phyloP scores from a whole-genome alignment of 768 basidiomycete species.

The Hericium alpestre region DNA sequence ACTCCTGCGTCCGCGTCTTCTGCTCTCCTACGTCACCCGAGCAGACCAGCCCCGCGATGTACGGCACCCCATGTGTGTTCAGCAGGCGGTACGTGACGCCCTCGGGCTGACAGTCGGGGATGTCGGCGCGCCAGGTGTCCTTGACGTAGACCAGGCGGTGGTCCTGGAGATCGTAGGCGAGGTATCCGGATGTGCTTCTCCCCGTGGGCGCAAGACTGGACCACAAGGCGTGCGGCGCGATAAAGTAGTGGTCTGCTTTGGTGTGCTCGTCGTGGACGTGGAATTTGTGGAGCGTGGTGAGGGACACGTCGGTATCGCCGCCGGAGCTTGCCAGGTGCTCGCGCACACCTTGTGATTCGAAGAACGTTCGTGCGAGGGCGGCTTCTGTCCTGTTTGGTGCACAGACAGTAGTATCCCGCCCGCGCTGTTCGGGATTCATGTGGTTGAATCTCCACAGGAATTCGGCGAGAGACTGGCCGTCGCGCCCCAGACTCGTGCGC shows the following conservation, averaged over 20 bases:
- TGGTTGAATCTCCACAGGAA: not conserved
- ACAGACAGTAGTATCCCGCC: not conserved
- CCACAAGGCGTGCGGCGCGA: not conserved
- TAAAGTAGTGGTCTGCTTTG: not conserved
- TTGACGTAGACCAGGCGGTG: not conserved
- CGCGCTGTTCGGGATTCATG: not conserved
- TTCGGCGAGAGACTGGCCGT: not conserved
- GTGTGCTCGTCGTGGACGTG: not conserved
- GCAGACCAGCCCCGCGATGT: not conserved
- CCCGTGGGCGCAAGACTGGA: not conserved
- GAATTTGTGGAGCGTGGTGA: not conserved
- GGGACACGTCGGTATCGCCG: too few relatives aligned
- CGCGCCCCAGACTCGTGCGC: not conserved
- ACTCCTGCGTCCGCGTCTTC: not conserved
- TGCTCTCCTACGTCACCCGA: not conserved
- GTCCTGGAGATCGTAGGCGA: not conserved
- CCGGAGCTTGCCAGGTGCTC: too few relatives aligned
- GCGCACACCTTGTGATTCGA: not conserved
- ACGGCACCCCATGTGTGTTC: not conserved
- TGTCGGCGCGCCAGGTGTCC: not conserved
- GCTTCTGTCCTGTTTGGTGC: not conserved
- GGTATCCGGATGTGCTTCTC: not conserved
- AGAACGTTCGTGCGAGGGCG: not conserved
- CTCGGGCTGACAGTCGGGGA: not conserved
- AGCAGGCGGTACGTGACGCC: not conserved